These are phyloP conservation scores for Rubus idaeus DNA, from an alignment of 306 rosid genomes.

Conservation along the genomic window DNA sequence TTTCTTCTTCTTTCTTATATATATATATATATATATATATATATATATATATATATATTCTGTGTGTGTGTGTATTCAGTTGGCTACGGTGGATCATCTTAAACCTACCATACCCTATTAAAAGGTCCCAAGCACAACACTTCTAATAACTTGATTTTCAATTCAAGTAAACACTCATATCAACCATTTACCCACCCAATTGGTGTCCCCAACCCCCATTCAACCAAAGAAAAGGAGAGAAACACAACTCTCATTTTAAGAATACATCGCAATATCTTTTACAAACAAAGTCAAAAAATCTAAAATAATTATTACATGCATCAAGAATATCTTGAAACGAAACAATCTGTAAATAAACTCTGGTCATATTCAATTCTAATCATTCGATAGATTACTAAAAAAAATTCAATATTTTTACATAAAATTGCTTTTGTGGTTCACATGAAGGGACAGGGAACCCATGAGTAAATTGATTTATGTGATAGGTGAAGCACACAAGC, in stretches of 20 bases:
- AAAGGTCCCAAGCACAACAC: neutral
- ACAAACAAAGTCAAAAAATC: neutral
- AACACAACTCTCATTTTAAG: neutral
- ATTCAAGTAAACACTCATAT: neutral
- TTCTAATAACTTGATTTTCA: neutral
- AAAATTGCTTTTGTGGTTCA: neutral
- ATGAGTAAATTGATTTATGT: constrained; percentile 17
- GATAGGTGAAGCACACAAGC: constrained; percentile 16
- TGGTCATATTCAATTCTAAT: neutral
- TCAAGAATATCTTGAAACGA: neutral
- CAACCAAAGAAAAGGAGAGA: no score
- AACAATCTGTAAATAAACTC: neutral
- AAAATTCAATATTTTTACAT: neutral
- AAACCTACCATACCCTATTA: neutral
- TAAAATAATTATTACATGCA: neutral
- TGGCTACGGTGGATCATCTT: neutral
- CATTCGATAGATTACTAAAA: neutral
- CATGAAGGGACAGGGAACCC: constrained; percentile 3
- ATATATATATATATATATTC: neutral
- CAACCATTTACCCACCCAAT: neutral
- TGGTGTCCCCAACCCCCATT: neutral
- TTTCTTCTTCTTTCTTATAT: neutral
- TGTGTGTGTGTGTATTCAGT: no score
- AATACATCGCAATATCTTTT: neutral
- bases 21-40: neutral